These are phyloP conservation scores for Suhomyces coccinellae DNA, from an alignment of 1,139 yeast species.

Conservation along the genomic window DNA sequence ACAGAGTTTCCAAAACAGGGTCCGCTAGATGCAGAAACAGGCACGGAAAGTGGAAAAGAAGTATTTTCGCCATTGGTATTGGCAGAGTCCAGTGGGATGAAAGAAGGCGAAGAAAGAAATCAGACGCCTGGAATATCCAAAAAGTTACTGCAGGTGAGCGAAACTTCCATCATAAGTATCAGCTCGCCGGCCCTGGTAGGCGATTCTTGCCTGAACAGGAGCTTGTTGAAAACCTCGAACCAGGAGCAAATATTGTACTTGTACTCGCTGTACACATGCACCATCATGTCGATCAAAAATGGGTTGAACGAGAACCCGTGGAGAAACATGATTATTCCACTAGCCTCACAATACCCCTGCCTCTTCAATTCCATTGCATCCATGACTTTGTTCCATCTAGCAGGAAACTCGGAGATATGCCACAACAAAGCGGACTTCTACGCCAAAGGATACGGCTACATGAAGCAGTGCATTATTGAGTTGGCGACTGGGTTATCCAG, in stretches of 20 bases:
- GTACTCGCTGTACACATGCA: constrained; percentile 52
- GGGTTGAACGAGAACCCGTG: constrained; percentile 69
- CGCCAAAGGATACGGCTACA: constrained; percentile 53
- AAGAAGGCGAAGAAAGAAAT: not conserved
- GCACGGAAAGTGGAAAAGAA: constrained; percentile 18
- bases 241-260: constrained; percentile 38
- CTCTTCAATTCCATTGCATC: constrained; percentile 63
- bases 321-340: constrained; percentile 58
- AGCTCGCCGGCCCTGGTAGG: not conserved
- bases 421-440: constrained; percentile 43
- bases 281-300: constrained; percentile 62
- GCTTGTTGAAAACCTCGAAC: constrained; percentile 27
- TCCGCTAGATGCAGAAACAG: constrained; percentile 7
- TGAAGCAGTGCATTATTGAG: constrained; percentile 60
- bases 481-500: constrained; percentile 56
- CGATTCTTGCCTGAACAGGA: constrained; percentile 1
- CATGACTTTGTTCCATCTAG: constrained; percentile 64
- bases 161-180: not conserved
- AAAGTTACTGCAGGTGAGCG: constrained; percentile 1
- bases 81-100: not conserved
- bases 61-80: constrained; percentile 38
- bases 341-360: constrained; percentile 54
- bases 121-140: not conserved
- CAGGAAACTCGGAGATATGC: constrained; percentile 38
- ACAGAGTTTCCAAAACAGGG: constrained; percentile 19